Evolutionary conservation across 1,284 basidiomycete species (phyloP).

Genomic region (Afroboletus lepidellus): DNA sequence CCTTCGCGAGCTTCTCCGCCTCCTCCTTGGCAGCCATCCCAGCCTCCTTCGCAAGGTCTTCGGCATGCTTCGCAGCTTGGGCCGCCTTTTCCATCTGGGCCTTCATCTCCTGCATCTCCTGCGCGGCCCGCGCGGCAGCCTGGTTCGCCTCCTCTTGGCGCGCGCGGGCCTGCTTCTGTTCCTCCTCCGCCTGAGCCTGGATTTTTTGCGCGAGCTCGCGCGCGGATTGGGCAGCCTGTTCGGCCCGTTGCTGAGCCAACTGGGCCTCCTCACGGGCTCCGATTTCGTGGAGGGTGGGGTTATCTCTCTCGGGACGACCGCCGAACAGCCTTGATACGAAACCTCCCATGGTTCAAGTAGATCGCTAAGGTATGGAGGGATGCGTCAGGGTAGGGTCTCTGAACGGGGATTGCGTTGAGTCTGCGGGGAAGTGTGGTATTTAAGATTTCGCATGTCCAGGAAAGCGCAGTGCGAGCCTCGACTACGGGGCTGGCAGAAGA

Average conservation of each 20-base stretch:
- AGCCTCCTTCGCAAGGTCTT: slow-evolving; percentile 8
- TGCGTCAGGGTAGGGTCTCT: neutral
- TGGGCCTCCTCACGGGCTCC: slow-evolving; percentile 18
- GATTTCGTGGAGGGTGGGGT: slow-evolving; percentile 21
- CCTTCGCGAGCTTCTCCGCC: slow-evolving; percentile 3
- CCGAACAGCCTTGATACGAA: slow-evolving; percentile 10
- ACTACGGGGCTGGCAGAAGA: neutral
- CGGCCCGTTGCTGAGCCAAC: neutral
- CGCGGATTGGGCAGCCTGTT: neutral
- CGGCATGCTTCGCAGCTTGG: slow-evolving; percentile 1
- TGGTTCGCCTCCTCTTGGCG: neutral
- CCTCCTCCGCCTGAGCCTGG: neutral
- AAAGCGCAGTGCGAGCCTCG: neutral
- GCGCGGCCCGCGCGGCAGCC: slow-evolving; percentile 6
- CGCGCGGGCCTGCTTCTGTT: neutral
- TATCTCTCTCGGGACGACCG: slow-evolving; percentile 6
- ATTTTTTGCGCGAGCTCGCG: neutral
- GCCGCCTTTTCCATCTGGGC: neutral
- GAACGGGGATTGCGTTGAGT: no score
- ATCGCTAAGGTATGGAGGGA: neutral
- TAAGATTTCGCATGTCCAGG: neutral
- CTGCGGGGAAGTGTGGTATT: no score
- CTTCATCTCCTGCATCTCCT: slow-evolving; percentile 11
- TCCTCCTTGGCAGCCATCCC: slow-evolving; percentile 14
- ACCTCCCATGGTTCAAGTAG: slow-evolving; percentile 8